These are phyloP conservation scores for Senna tora DNA, from an alignment of 306 rosid genomes.

Conservation along the genomic window DNA sequence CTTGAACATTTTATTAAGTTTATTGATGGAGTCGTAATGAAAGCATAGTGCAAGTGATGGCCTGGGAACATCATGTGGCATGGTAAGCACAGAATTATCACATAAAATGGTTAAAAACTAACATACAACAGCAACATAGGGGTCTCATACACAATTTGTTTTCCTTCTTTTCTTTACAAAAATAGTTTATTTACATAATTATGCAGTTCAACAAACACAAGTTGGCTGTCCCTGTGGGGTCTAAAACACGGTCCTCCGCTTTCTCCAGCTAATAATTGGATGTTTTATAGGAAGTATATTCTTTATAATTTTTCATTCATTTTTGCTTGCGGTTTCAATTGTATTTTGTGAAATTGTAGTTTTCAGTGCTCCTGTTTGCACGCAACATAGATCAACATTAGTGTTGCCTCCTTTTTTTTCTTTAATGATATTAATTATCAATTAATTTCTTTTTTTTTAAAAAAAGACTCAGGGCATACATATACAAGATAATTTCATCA, in stretches of 20 bases:
- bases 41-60: conserved; percentile 1
- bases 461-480: not conserved
- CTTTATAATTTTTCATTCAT: not conserved
- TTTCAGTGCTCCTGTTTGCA: not conserved
- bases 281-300: no score
- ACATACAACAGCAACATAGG: not conserved
- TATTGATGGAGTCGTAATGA: not conserved
- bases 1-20: not conserved
- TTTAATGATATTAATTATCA: not conserved
- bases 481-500: conserved; percentile 10
- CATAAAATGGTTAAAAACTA: not conserved
- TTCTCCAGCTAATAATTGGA: not conserved
- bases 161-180: conserved; percentile 1
- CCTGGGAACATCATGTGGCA: not conserved
- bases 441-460: not conserved
- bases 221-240: not conserved
- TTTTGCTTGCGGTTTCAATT: not conserved
- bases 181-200: not conserved
- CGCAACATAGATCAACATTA: conserved; percentile 1
- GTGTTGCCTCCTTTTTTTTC: not conserved
- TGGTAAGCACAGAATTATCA: not conserved
- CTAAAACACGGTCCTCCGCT: no score
- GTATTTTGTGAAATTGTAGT: not conserved
- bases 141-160: not conserved
- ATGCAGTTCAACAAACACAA: not conserved